These are phyloP conservation scores for Juncus effusus DNA, from an alignment of 176 grass and related monocot species.

Conservation along the genomic window DNA sequence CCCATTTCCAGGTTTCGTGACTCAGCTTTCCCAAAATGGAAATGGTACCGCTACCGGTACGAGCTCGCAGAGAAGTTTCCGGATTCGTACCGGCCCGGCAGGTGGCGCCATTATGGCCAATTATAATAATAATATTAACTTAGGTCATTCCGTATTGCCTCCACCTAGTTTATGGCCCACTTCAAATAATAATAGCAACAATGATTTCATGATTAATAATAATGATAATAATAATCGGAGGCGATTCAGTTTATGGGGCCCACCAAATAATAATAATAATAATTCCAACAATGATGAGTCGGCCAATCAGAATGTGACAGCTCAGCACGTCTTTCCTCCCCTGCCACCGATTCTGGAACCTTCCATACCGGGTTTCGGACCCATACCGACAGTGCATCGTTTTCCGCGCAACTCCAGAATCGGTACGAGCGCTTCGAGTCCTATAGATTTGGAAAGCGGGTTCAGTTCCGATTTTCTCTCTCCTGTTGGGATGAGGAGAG, in stretches of 20 bases:
- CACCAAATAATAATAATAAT: not conserved
- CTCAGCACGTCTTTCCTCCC: slow-evolving; percentile 1
- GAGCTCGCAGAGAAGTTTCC: slow-evolving; percentile 22
- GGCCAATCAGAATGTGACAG: no score
- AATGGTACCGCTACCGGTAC: not conserved
- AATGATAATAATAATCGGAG: slow-evolving; percentile 13
- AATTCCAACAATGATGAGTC: no score
- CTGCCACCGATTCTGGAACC: slow-evolving; percentile 7
- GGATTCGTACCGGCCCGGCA: slow-evolving; percentile 24
- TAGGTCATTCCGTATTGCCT: slow-evolving; percentile 3
- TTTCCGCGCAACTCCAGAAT: slow-evolving; percentile 12
- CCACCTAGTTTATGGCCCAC: slow-evolving; percentile 12
- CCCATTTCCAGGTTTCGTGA: slow-evolving; percentile 24
- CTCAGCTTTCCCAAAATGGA: slow-evolving; percentile 9
- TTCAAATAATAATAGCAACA: slow-evolving; percentile 18
- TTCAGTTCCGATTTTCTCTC: slow-evolving; percentile 19
- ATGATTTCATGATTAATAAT: slow-evolving; percentile 17
- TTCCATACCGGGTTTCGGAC: slow-evolving; percentile 7
- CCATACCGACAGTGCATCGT: slow-evolving; percentile 4
- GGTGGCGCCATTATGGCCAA: slow-evolving; percentile 9
- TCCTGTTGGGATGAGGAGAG: not conserved
- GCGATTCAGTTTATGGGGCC: slow-evolving; percentile 27
- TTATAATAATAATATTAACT: not conserved
- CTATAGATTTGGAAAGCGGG: slow-evolving; percentile 31
- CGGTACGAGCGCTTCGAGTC: slow-evolving; percentile 19